These are phyloP conservation scores for Porpolomopsis calyptriformis DNA, from an alignment of 768 basidiomycete species.

Conservation along the genomic window DNA sequence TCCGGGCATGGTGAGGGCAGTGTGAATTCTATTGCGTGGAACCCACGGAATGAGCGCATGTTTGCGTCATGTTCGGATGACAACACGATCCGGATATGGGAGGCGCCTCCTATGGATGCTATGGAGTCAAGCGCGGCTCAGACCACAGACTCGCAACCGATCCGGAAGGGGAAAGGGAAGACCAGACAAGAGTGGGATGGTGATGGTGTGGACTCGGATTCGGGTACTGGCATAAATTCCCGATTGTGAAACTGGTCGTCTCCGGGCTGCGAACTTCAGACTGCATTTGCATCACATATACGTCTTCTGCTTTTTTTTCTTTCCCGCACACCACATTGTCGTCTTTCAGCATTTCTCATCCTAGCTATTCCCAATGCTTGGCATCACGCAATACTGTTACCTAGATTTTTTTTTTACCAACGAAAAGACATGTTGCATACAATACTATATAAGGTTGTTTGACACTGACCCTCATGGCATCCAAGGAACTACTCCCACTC, in stretches of 20 bases:
- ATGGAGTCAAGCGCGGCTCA: constrained; percentile 1
- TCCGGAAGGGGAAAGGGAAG: constrained; percentile 58
- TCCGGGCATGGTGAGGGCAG: constrained; percentile 80
- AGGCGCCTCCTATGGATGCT: constrained; percentile 29
- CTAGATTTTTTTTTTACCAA: no score
- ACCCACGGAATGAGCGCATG: constrained; percentile 78
- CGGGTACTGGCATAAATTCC: constrained; percentile 8
- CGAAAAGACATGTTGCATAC: no score
- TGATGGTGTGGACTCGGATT: constrained; percentile 17
- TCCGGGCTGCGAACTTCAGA: no score
- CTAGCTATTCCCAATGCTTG: not conserved
- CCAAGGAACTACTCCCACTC: constrained; percentile 12
- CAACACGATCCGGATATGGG: constrained; percentile 84
- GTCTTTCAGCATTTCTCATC: not conserved
- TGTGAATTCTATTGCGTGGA: constrained; percentile 96
- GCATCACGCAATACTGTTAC: no score
- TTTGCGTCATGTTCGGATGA: constrained; percentile 98
- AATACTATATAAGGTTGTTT: no score
- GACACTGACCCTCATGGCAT: not conserved
- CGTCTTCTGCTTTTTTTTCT: constrained; percentile 6
- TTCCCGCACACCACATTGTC: not conserved
- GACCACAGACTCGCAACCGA: constrained; percentile 17
- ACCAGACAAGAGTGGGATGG: constrained; percentile 37
- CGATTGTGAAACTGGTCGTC: constrained; percentile 3
- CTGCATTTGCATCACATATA: constrained; percentile 7